Conservation (phyloP, 139 green algal genomes). For the Tetratostichococcus sp. region DNA sequence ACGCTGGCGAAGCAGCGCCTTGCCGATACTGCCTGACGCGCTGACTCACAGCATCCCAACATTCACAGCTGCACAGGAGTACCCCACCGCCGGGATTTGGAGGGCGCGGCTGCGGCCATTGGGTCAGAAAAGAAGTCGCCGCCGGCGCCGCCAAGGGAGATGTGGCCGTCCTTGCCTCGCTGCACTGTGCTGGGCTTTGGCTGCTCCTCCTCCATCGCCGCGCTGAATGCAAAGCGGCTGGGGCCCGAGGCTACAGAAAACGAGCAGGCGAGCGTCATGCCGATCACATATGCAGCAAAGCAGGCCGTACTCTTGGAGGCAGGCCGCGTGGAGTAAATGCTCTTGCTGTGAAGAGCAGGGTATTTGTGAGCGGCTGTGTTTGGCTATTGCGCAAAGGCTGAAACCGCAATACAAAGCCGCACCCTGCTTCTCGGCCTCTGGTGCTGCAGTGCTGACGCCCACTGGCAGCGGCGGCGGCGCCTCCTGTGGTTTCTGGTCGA, state of each 20-base stretch:
- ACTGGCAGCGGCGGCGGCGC: constrained; percentile 5
- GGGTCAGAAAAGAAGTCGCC: constrained; percentile 64
- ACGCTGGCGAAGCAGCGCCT: no score
- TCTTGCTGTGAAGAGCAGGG: no score
- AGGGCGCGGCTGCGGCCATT: constrained; percentile 9
- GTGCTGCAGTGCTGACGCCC: not conserved
- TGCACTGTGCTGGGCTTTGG: constrained; percentile 25
- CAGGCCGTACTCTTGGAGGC: no score
- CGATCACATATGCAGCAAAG: no score
- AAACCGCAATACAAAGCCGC: no score
- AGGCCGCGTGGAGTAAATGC: not conserved
- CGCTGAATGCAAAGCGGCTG: constrained; percentile 59
- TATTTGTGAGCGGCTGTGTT: no score
- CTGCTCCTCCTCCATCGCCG: constrained; percentile 34
- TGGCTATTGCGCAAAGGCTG: no score
- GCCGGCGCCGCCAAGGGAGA: constrained; percentile 41
- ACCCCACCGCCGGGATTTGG: not conserved
- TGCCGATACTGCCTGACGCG: no score
- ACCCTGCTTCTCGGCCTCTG: not conserved
- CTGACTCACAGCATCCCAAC: no score
- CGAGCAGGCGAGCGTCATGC: no score
- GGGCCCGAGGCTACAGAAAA: constrained; percentile 28
- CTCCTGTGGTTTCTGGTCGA: constrained; percentile 59
- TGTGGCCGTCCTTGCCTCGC: constrained; percentile 81
- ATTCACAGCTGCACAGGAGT: no score